phyloP scores from a whole-genome alignment of 495 filamentous ascomycete species.

The Tricharina praecox region DNA sequence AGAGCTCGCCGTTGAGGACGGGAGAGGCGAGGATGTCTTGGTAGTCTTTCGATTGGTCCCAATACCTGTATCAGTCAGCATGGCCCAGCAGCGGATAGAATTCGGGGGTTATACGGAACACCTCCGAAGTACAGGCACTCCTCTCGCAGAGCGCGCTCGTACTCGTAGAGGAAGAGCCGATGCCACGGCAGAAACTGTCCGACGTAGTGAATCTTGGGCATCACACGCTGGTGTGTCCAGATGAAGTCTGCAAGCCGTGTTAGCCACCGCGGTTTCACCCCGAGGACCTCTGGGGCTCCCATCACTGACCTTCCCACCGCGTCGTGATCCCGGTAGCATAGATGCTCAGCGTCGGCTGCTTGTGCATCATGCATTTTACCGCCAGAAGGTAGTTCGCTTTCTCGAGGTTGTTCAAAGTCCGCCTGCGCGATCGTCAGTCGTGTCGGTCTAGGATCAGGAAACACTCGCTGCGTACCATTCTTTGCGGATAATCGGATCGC shows the following conservation, averaged over 20 bases:
- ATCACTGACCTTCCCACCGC: too few relatives aligned
- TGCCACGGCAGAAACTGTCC: slow-evolving; percentile 30
- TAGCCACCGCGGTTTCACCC: slow-evolving; percentile 31
- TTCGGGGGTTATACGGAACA: not conserved
- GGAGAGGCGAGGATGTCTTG: slow-evolving; percentile 23
- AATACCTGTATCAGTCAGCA: too few relatives aligned
- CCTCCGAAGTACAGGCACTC: not conserved
- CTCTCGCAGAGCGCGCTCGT: not conserved
- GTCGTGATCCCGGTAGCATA: too few relatives aligned
- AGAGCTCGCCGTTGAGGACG: slow-evolving; percentile 15
- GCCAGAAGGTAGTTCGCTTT: slow-evolving; percentile 40
- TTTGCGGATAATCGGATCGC: too few relatives aligned
- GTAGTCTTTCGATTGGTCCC: slow-evolving; percentile 28
- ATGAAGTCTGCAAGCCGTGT: slow-evolving; percentile 51
- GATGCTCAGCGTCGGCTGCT: too few relatives aligned
- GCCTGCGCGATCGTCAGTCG: slow-evolving; percentile 33
- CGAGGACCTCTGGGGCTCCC: too few relatives aligned
- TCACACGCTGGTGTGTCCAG: slow-evolving; percentile 9
- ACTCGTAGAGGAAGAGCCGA: slow-evolving; percentile 2
- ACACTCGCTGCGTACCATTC: slow-evolving; percentile 34
- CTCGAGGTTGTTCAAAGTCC: slow-evolving; percentile 36
- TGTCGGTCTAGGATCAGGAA: not conserved
- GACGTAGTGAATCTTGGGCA: slow-evolving; percentile 10
- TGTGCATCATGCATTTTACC: slow-evolving; percentile 41
- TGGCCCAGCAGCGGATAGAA: too few relatives aligned